A percentile compares a stretch with the other conserved stretches of the same genome.
These are phyloP conservation scores for Colletotrichum spaethianum DNA, from an alignment of 2,329 filamentous ascomycete species.

Conservation along the genomic window DNA sequence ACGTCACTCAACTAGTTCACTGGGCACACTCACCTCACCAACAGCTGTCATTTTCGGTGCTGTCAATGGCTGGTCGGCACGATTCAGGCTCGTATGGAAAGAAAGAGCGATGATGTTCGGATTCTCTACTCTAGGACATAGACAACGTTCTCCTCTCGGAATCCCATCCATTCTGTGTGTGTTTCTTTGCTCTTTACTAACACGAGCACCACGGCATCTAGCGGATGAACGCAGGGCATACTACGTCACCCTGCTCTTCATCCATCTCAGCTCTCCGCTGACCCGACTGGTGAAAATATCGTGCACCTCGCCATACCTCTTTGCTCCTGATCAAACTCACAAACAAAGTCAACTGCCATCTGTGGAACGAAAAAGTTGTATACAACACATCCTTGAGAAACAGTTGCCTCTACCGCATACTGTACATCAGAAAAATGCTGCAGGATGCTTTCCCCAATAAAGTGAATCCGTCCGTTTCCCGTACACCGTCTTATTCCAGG, in stretches of 20 bases:
- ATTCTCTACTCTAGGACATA: no score
- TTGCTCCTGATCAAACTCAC: neutral
- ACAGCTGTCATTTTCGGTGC: conserved; percentile 5
- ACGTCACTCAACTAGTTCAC: conserved; percentile 36
- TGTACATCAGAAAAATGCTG: conserved; percentile 42
- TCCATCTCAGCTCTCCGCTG: neutral
- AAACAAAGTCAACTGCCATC: neutral
- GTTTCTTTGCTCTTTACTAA: neutral
- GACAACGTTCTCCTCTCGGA: no score
- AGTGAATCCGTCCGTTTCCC: conserved; percentile 37
- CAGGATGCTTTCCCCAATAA: conserved; percentile 40
- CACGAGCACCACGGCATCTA: neutral
- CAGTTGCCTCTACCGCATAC: conserved; percentile 42
- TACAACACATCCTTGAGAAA: conserved; percentile 29
- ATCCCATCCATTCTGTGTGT: no score
- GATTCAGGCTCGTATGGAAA: neutral
- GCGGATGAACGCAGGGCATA: neutral
- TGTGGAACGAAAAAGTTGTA: neutral
- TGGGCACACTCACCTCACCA: neutral
- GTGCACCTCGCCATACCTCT: neutral
- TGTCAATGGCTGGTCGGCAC: neutral
- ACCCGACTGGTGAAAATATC: neutral
- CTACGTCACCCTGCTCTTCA: neutral
- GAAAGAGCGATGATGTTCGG: neutral
- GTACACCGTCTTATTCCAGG: conserved; percentile 40